Base-by-base conservation (phyloP, 1,284 basidiomycete species). In the Coniferiporia sulphurascens region DNA sequence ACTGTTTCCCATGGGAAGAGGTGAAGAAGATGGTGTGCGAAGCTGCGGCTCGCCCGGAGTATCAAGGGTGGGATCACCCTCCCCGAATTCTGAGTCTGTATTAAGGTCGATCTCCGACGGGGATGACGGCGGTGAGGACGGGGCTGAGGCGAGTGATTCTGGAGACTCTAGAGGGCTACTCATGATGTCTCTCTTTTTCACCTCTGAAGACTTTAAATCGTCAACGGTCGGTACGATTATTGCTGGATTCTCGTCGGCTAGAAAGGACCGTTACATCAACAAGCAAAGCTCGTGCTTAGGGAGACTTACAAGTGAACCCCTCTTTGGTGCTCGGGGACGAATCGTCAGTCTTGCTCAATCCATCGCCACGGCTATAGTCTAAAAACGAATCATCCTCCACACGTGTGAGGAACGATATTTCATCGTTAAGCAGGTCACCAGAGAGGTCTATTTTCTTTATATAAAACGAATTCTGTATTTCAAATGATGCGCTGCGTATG, bases 381-480 rank as follows among this genome's bases (percentile, higher is more conserved):
- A 38, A 22, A 48, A 62, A 58, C 32, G 60, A 62, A 19, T 58
- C 55, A 12, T 62, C 60, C 17, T 62, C 56, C 27, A 62, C n/a
- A 45, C 53, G 35, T 19, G 46, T 43, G 8, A 62, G 51, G 51
- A 62, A 62, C 19, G 60, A 62, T 44, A 58, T 17, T 36, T 62
- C 60, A 51, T 62, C 60, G 22, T 57, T 62, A 38, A 62, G 46
- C 17, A 62, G 48, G 36, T 62, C 60, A 6, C 52, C 56, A 2
- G 60, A 62, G 4, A 58, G 34, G 15, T 51, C 48, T 9, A 55
- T 49, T 22, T 45, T 50, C 35, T 53, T 50, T 15, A 60, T 50
- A n/a, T 35, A 32, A 13, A 52, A 61, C 12, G 52, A 58, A 43
- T 35, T 58, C 19, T 52, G 52, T 38, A 58, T 50, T 12, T 62